Conservation (phyloP, 768 basidiomycete genomes). For the Mycena maculata region DNA sequence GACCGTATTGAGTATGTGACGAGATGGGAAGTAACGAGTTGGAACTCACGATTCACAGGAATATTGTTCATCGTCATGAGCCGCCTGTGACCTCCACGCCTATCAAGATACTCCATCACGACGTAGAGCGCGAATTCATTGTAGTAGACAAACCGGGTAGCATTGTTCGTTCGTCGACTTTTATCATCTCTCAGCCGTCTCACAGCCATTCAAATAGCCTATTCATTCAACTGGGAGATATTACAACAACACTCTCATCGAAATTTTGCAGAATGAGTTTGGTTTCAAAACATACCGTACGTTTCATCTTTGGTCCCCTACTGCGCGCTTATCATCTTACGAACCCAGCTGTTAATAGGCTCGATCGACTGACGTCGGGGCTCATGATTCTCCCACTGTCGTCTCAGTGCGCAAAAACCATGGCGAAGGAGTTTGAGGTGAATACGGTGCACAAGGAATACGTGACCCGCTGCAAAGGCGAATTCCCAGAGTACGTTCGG, state of each 20-base stretch:
- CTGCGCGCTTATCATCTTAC: slow-evolving; percentile 23
- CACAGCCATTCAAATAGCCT: slow-evolving; percentile 62
- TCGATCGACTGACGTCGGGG: slow-evolving; percentile 95
- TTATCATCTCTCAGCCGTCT: slow-evolving; percentile 23
- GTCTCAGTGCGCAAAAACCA: slow-evolving; percentile 69
- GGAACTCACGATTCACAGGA: slow-evolving; percentile 59
- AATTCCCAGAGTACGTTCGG: slow-evolving; percentile 82
- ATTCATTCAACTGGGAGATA: slow-evolving; percentile 95
- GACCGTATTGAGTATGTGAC: slow-evolving; percentile 87
- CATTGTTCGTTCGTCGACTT: slow-evolving; percentile 73
- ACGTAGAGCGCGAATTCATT: slow-evolving; percentile 83
- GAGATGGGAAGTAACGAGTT: slow-evolving; percentile 7
- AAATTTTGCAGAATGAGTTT: slow-evolving; percentile 87
- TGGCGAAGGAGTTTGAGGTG: slow-evolving; percentile 85
- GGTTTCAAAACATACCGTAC: slow-evolving; percentile 86
- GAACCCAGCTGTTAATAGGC: slow-evolving; percentile 86
- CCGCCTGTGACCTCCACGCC: slow-evolving; percentile 91
- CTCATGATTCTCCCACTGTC: slow-evolving; percentile 93
- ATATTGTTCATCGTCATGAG: slow-evolving; percentile 96
- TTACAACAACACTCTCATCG: slow-evolving; percentile 86
- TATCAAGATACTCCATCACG: slow-evolving; percentile 82
- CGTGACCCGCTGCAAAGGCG: slow-evolving; percentile 85
- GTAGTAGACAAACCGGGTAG: slow-evolving; percentile 97
- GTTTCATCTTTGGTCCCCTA: slow-evolving; percentile 41
- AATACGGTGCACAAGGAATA: slow-evolving; percentile 93